Percentiles rank a stretch among this genome's conserved stretches.
Evolutionary conservation across 257 asterid species (phyloP).

Genomic region (Solanum pinnatisectum): DNA sequence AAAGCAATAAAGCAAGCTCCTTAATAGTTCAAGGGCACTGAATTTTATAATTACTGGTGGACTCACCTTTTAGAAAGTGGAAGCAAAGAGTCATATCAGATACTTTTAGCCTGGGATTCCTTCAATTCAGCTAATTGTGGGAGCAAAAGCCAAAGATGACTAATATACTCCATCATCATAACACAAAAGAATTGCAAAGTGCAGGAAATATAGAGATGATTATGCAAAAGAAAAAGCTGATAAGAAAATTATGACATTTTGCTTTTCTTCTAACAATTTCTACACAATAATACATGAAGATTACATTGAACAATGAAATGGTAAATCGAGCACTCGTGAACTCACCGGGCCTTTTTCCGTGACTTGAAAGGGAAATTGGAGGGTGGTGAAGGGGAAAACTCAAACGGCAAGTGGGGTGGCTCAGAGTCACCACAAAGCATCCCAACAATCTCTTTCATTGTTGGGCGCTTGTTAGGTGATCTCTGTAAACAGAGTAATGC

Average conservation of each 20-base stretch:
- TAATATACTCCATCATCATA: conserved; percentile 15
- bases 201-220: neutral
- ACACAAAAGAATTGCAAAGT: neutral
- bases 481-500: conserved; percentile 78
- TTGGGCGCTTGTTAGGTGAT: conserved; percentile 63
- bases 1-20: conserved; percentile 19
- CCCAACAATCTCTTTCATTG: conserved; percentile 65
- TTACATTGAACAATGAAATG: conserved; percentile 1
- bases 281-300: conserved; percentile 8
- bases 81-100: conserved; percentile 11
- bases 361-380: conserved; percentile 62
- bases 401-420: conserved; percentile 80
- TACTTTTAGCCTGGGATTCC: conserved; percentile 61
- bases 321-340: neutral
- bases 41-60: conserved; percentile 24
- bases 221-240: conserved; percentile 4
- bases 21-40: conserved; percentile 22
- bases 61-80: conserved; percentile 21
- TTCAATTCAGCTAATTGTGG: conserved; percentile 19
- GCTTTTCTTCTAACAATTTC: conserved; percentile 1
- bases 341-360: conserved; percentile 53
- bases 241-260: neutral
- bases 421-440: conserved; percentile 81
- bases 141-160: conserved; percentile 14
- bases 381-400: conserved; percentile 92